These are phyloP conservation scores for Alternaria viburni DNA, from an alignment of 2,329 filamentous ascomycete genomes.

Conservation along the genomic window DNA sequence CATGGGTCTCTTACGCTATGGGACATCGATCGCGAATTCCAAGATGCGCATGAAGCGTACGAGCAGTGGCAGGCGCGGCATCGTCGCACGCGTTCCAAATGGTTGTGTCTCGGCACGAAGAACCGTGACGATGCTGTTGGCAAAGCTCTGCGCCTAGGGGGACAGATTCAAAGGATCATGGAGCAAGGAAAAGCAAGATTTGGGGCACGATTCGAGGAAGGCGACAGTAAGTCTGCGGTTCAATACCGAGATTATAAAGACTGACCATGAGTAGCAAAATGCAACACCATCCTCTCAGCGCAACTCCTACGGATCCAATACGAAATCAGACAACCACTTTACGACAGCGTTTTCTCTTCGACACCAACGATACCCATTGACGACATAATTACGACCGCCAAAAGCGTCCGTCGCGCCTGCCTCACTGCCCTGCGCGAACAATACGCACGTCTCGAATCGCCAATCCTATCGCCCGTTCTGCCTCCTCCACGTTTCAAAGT, in stretches of 20 bases:
- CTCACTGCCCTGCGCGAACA: slow-evolving; percentile 39
- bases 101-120: slow-evolving; percentile 33
- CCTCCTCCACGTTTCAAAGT: slow-evolving; percentile 46
- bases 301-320: slow-evolving; percentile 44
- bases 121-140: slow-evolving; percentile 35
- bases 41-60: slow-evolving; percentile 42
- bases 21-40: slow-evolving; percentile 47
- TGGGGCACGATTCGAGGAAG: slow-evolving; percentile 39
- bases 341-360: slow-evolving; percentile 34
- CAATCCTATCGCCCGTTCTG: slow-evolving; percentile 26
- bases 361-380: slow-evolving; percentile 31
- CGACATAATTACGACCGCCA: slow-evolving; percentile 39
- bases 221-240: slow-evolving; percentile 33
- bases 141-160: slow-evolving; percentile 36
- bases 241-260: not conserved
- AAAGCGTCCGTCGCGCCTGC: slow-evolving; percentile 41
- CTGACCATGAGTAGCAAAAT: slow-evolving; percentile 36
- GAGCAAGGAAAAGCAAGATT: slow-evolving; percentile 35
- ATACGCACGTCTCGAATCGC: slow-evolving; percentile 32
- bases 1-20: slow-evolving; percentile 41
- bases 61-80: slow-evolving; percentile 36
- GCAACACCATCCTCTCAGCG: slow-evolving; percentile 38
- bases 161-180: slow-evolving; percentile 33
- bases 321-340: slow-evolving; percentile 39
- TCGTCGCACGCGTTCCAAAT: slow-evolving; percentile 27